Evolutionary conservation across 495 filamentous ascomycete genomes (phyloP).

Genomic region (Penicillium cosmopolitanum): DNA sequence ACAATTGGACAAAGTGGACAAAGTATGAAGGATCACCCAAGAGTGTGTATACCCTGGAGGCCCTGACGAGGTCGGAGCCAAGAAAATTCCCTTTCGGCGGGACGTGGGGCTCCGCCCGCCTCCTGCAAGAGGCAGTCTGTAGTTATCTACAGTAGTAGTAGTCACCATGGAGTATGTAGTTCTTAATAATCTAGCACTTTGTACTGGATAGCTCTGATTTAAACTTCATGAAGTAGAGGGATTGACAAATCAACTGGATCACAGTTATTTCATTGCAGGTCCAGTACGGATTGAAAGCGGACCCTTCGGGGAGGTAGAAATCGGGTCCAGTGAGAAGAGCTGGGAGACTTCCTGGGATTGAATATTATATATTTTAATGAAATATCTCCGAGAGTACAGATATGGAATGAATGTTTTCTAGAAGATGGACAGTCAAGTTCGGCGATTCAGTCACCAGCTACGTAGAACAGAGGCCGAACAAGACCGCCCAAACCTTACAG

Average conservation of each 20-base stretch:
- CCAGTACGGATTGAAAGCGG: not conserved
- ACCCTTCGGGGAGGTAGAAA: not conserved
- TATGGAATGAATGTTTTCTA: not conserved
- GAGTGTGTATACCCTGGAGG: conserved; percentile 15
- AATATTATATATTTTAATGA: not conserved
- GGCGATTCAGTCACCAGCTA: not conserved
- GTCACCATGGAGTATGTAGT: not conserved
- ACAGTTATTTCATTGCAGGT: not conserved
- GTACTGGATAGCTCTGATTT: not conserved
- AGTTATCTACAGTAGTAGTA: not conserved
- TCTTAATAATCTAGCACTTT: not conserved
- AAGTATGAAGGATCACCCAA: not conserved
- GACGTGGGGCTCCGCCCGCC: conserved; percentile 18
- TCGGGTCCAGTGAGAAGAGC: too few relatives aligned
- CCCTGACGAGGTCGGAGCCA: conserved; percentile 11
- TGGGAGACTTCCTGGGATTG: not conserved
- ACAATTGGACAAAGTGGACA: not conserved
- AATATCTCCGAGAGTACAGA: not conserved
- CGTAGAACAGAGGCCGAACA: not conserved
- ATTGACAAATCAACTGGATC: not conserved
- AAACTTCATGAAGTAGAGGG: not conserved
- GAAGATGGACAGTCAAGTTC: not conserved
- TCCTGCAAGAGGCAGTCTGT: not conserved
- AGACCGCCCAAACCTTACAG: not conserved
- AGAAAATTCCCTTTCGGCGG: conserved; percentile 13